Evolutionary conservation across 2,329 filamentous ascomycete genomes (phyloP), one percentile per base, ranked within the genome.

Genomic region (Arthrobotrys conoides): DNA sequence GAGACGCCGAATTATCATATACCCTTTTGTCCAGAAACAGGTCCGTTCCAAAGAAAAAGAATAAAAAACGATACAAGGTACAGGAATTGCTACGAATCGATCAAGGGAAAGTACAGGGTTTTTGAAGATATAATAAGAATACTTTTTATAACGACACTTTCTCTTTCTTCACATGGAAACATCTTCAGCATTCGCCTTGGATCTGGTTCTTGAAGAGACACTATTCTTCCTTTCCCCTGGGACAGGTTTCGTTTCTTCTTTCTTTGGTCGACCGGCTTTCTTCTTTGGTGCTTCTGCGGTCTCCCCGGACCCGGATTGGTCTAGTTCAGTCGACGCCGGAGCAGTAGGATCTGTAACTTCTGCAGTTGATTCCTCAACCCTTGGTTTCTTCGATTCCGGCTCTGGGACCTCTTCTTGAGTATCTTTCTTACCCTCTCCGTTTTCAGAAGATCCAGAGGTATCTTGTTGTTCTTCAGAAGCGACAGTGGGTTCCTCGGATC

Each of bases 351-450:
- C 57, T n/a, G 20, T 27, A 27, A 41, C 33, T 5, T 46, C 49
- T 6, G 18, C 20, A 30, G 41, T 6, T 3, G 36, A 24, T 48
- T 67, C 64, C 33, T 75, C 67, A n/a, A 77, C 68, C n/a, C 51
- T 77, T 5, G 61, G 41, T 22, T 77, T 77, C 51, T 77, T 77
- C 8, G 61, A 14, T 44, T 77, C 73, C 4, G 73, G 73, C 20
- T 77, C 67, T 16, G 72, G 65, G n/a, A 30, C 51, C 20, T 44
- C 18, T 20, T 5, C 44, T 3, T 24, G 70, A 4, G 44, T 44
- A 27, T 66, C 65, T 22, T 67, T 49, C 9, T 30, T 38, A 2
- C 8, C 20, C 10, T 67, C 38, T 9, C 30, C 24, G 20, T 69
- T 59, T 27, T 63, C 53, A 27, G 44, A 24, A 24, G 61, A 38